These are phyloP conservation scores for Xerocomus spinulosus DNA, from an alignment of 768 basidiomycete species.

Conservation along the genomic window DNA sequence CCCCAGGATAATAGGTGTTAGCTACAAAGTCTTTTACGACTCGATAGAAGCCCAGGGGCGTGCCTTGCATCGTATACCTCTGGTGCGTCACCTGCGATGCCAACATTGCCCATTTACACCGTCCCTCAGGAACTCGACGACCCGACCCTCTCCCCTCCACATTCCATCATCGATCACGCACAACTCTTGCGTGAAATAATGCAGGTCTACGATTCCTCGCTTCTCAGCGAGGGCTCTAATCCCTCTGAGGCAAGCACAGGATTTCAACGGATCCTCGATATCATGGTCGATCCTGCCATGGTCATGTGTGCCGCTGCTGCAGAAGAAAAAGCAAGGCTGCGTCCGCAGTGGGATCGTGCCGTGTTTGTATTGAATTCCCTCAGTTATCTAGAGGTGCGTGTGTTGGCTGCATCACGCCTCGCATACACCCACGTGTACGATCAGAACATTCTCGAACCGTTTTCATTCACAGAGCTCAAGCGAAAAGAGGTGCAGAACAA, in stretches of 20 bases:
- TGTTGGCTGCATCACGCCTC: neutral
- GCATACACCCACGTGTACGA: neutral
- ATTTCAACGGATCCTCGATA: conserved; percentile 56
- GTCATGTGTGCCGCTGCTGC: conserved; percentile 66
- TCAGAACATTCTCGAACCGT: conserved; percentile 63
- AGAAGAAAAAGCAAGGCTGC: conserved; percentile 54
- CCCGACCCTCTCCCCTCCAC: conserved; percentile 65
- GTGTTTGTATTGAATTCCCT: conserved; percentile 87
- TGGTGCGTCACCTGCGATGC: conserved; percentile 37
- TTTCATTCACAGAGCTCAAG: conserved; percentile 63
- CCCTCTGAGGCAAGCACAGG: conserved; percentile 11
- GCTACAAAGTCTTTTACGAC: conserved; percentile 84
- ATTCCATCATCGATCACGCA: conserved; percentile 73
- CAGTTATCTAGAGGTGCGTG: conserved; percentile 70
- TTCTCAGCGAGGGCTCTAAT: conserved; percentile 50
- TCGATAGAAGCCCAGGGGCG: conserved; percentile 83
- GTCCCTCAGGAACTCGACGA: conserved; percentile 59
- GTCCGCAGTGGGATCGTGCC: conserved; percentile 71
- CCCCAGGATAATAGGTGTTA: conserved; percentile 68
- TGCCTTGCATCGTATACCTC: conserved; percentile 47
- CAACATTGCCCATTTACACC: neutral
- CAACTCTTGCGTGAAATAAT: conserved; percentile 87
- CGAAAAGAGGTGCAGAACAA: conserved; percentile 51
- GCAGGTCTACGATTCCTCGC: conserved; percentile 81
- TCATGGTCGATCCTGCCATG: conserved; percentile 80